Conservation (phyloP, 306 rosid species). For the Luffa aegyptiaca region DNA sequence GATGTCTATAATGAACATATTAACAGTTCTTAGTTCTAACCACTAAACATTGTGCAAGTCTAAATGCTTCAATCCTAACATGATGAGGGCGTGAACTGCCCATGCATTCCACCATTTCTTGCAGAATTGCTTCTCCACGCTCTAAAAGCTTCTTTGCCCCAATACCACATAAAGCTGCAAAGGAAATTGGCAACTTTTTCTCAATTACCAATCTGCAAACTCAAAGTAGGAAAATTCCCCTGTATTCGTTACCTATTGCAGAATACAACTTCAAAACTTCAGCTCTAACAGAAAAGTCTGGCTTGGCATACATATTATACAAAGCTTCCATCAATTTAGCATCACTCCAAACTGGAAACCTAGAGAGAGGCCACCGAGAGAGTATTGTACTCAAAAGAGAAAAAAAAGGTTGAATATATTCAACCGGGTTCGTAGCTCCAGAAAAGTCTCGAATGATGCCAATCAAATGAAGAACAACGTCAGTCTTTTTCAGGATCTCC, state of each 20-base stretch:
- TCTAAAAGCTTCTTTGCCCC: conserved; percentile 53
- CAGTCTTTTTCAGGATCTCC: conserved; percentile 41
- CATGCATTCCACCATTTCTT: conserved; percentile 59
- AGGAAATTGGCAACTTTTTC: conserved; percentile 2
- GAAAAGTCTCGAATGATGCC: conserved; percentile 26
- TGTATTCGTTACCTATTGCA: conserved; percentile 54
- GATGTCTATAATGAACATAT: conserved; percentile 6
- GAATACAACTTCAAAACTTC: conserved; percentile 65
- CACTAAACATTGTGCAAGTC: conserved; percentile 62
- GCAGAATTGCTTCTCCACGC: conserved; percentile 41
- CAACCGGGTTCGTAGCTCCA: conserved; percentile 26
- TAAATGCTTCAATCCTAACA: conserved; percentile 63
- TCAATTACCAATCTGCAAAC: neutral
- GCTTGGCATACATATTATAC: conserved; percentile 26
- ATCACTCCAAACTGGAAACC: conserved; percentile 58
- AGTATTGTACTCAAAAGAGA: conserved; percentile 67
- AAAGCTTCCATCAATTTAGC: conserved; percentile 38
- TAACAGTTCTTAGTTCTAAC: conserved; percentile 25
- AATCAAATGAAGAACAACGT: conserved; percentile 29
- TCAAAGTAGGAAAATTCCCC: neutral
- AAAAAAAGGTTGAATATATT: conserved; percentile 48
- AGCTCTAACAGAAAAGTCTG: conserved; percentile 27
- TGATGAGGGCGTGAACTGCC: conserved; percentile 38
- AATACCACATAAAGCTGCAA: conserved; percentile 66
- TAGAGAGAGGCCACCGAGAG: conserved; percentile 56